phyloP scores from a whole-genome alignment of 2,329 filamentous ascomycete genomes.

The Penicillium sp. region DNA sequence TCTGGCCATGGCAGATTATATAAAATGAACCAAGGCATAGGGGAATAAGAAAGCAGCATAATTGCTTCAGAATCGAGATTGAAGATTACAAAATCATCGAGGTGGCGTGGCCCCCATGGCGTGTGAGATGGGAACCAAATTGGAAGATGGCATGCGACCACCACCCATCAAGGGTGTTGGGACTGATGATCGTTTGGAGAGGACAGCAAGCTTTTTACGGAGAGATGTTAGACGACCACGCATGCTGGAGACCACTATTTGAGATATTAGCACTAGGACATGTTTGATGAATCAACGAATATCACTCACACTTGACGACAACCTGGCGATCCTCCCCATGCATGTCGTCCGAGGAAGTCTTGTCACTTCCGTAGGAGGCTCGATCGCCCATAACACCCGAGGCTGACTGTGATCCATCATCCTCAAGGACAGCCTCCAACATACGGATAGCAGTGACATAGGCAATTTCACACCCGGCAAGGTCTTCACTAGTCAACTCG shows the following conservation, averaged over 20 bases:
- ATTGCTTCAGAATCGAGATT: not conserved
- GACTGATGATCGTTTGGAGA: conserved; percentile 44
- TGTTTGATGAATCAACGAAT: not conserved
- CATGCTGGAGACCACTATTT: conserved; percentile 50
- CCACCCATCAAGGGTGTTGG: conserved; percentile 39
- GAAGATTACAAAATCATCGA: conserved; percentile 22
- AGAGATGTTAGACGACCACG: conserved; percentile 48
- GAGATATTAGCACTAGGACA: conserved; percentile 22
- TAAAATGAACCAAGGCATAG: not conserved
- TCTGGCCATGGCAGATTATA: not conserved
- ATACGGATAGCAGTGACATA: conserved; percentile 92
- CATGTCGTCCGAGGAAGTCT: conserved; percentile 43
- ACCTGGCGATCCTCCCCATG: conserved; percentile 50
- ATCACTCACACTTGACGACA: conserved; percentile 50
- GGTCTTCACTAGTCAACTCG: conserved; percentile 88
- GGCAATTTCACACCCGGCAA: conserved; percentile 83
- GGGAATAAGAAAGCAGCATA: not conserved
- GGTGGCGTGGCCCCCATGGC: conserved; percentile 36
- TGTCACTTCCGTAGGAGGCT: conserved; percentile 34
- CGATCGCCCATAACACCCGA: conserved; percentile 19
- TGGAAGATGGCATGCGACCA: conserved; percentile 31
- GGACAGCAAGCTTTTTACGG: conserved; percentile 50
- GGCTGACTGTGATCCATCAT: conserved; percentile 57
- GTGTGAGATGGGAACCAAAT: conserved; percentile 32
- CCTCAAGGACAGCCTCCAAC: conserved; percentile 90